These are phyloP conservation scores for Ilyonectria sp. DNA, from an alignment of 2,329 filamentous ascomycete genomes.

Conservation along the genomic window DNA sequence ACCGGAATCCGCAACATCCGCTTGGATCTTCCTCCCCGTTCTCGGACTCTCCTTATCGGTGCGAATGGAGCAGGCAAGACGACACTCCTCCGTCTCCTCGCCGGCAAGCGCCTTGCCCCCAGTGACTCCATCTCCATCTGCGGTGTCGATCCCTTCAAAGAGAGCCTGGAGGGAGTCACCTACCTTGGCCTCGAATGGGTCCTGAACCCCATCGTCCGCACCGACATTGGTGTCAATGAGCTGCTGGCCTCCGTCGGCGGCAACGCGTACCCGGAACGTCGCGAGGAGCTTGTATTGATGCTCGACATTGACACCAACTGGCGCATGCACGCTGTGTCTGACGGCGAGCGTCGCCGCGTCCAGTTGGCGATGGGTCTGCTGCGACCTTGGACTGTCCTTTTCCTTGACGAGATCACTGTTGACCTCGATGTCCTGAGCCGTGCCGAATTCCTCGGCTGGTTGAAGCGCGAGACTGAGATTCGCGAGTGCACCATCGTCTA, in stretches of 20 bases:
- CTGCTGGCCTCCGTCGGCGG: slow-evolving; percentile 90
- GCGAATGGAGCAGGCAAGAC: slow-evolving; percentile 99
- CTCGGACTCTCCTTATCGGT: slow-evolving; percentile 91
- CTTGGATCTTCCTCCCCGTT: slow-evolving; percentile 84
- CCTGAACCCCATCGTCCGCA: slow-evolving; percentile 94
- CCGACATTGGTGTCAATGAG: slow-evolving; percentile 92
- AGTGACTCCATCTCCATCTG: slow-evolving; percentile 80
- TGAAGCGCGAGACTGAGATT: slow-evolving; percentile 88
- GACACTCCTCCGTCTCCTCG: slow-evolving; percentile 92
- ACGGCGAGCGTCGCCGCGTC: slow-evolving; percentile 91
- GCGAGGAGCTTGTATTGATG: slow-evolving; percentile 89
- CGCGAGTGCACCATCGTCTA: slow-evolving; percentile 94
- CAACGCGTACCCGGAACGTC: slow-evolving; percentile 82
- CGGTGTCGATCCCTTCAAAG: slow-evolving; percentile 92
- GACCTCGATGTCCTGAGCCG: slow-evolving; percentile 92
- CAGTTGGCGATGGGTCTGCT: slow-evolving; percentile 97
- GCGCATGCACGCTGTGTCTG: slow-evolving; percentile 96
- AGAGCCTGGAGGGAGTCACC: slow-evolving; percentile 91
- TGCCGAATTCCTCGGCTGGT: slow-evolving; percentile 86
- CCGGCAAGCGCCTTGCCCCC: slow-evolving; percentile 94
- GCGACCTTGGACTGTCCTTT: slow-evolving; percentile 89
- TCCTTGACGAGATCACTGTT: slow-evolving; percentile 97
- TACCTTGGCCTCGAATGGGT: slow-evolving; percentile 99
- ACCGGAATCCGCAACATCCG: slow-evolving; percentile 82
- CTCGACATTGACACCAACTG: slow-evolving; percentile 93